phyloP scores from a whole-genome alignment of 1,284 basidiomycete genomes.

The Ceratobasidium papillatum region DNA sequence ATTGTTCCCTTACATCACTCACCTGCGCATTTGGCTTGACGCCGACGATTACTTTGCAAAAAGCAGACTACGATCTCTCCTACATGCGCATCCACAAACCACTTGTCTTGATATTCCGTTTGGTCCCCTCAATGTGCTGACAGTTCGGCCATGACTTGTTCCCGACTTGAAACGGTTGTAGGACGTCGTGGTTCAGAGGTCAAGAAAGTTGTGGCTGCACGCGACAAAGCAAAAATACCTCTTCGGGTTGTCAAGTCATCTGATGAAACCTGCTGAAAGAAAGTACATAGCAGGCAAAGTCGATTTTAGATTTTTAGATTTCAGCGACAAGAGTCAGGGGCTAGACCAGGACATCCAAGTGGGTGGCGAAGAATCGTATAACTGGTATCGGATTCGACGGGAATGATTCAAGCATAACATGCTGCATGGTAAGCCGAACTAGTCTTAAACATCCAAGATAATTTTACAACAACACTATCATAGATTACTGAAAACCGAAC shows the following conservation, averaged over 20 bases:
- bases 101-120: not conserved
- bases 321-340: not conserved
- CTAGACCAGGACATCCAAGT: not conserved
- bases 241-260: not conserved
- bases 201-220: not conserved
- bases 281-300: not conserved
- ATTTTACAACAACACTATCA: not conserved
- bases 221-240: not conserved
- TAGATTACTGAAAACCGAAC: too few species aligned
- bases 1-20: not conserved
- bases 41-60: not conserved
- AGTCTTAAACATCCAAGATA: too few species aligned
- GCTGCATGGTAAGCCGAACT: too few species aligned
- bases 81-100: not conserved
- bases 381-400: not conserved
- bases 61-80: not conserved
- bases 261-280: not conserved
- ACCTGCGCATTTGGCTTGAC: not conserved
- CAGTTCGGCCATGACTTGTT: not conserved
- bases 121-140: not conserved
- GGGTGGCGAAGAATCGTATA: not conserved
- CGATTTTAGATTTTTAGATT: not conserved
- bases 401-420: not conserved
- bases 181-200: not conserved
- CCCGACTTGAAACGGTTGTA: not conserved